Evolutionary conservation across 371 early-diverging fungal species (phyloP), one percentile per base, ranked within the genome.

Genomic region (Dichotomocladium elegans): DNA sequence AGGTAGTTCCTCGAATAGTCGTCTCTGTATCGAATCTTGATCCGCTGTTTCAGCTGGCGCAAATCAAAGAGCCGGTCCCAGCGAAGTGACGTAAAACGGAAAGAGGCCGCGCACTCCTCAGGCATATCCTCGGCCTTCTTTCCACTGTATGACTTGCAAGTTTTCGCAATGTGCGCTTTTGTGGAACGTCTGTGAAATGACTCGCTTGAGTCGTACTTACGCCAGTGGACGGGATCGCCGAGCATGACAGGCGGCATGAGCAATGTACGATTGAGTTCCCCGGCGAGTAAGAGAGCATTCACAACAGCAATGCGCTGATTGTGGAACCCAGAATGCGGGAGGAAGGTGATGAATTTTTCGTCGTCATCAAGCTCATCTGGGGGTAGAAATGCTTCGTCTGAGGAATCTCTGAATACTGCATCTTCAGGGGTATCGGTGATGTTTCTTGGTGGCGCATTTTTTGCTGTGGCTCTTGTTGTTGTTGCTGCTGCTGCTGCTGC

Each of bases 321-420:
- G 33, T 82, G 80, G 51, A 82, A 74, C 3, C 85, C 85, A 21
- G 80, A 81, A 47, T 84, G 85, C 11, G 82, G 82, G 27, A 79
- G 43, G 58, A 72, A 84, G n/a, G 73, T 63, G 2, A 84, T 44
- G 37, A 66, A 84, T 25, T 66, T 68, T 47, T 71, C 66, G 34
- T 45, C 19, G 2, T 15, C 40, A 30, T 51, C 55, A 7, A 24
- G 55, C 28, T 57, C 61, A 31, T 57, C 57, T 6, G 50, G 53
- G 17, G 63, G 63, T 8, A 62, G 29, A 22, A 35, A 57, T 3
- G 31, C 41, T 15, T 62, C 31, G 44, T 62, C 63, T 19, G 41
- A 11, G 6, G n/a, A 21, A 7, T 24, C 15, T 50, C 26, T 55
- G 49, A 43, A 61, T 5, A 61, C 61, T n/a, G 26, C 42, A 43